Base-by-base conservation (phyloP, 2,329 filamentous ascomycete species). In the Pyricularia grisea region DNA sequence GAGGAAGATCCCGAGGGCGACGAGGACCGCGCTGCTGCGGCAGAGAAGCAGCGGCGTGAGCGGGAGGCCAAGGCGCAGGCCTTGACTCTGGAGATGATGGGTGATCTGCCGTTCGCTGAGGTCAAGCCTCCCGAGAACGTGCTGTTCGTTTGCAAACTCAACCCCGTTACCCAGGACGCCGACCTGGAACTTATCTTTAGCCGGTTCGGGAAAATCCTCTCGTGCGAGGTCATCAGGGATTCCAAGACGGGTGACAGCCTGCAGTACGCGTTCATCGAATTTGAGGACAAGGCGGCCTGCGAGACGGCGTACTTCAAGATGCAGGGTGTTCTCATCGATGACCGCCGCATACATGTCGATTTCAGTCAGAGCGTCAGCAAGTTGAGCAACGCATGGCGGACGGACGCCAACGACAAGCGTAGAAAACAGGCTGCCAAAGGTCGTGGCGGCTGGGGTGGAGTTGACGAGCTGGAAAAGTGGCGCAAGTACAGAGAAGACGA, bases 231-330 rank as follows among this genome's bases (percentile, higher is more conserved):
- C 42, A 97, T 99, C 71, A 87, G 94, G 66, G 95, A 99, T 78
- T 92, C 92, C 76, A 93, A 93, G 75, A 97, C 94, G 0, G 93
- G 93, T 4, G 95, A 99, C 79, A 97, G 93, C 75, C 81, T 99
- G 66, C 95, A 99, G 78, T 99, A 99, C 77, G 93, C 95, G 1
- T 99, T 99, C 74, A 96, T 99, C 75, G 95, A 99, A 77, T 99
- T 94, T 75, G 92, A 94, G 70, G 91, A 96, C 69, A 95, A 97
- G 80, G 88, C 90, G 73, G 92, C 94, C 68, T 98, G 95, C 78
- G 95, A 99, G 80, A 88, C 92, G 68, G 95, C 95, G 2, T 99
- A 97, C 76, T 95, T 96, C 82, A 99, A 99, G 81, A 99, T 99
- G 95, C 93, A 99, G 78, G 93, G 91, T 2, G 94, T 98, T 1